phyloP scores from a whole-genome alignment of 2,329 filamentous ascomycete species.

The Paradendryphiella salina region DNA sequence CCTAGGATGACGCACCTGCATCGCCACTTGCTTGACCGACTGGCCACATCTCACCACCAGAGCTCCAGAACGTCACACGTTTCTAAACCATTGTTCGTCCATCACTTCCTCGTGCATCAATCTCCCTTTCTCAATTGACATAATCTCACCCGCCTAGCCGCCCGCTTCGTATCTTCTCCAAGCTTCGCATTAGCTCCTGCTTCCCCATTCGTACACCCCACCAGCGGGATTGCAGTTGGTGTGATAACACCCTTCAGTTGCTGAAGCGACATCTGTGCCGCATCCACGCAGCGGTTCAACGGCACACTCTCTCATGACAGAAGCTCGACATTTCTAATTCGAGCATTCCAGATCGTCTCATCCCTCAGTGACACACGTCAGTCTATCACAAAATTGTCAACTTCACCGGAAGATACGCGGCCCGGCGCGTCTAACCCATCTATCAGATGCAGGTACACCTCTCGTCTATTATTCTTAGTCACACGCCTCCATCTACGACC shows the following conservation, averaged over 20 bases:
- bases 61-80: conserved; percentile 18
- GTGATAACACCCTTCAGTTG: conserved; percentile 9
- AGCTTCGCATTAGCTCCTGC: conserved; percentile 8
- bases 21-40: conserved; percentile 15
- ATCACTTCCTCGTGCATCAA: not conserved
- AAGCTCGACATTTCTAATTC: conserved; percentile 31
- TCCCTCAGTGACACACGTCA: not conserved
- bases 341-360: conserved; percentile 9
- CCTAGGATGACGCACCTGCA: conserved; percentile 20
- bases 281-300: conserved; percentile 12
- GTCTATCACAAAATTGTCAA: not conserved
- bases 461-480: conserved; percentile 22
- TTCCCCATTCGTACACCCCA: conserved; percentile 19
- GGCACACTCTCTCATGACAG: conserved; percentile 10
- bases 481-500: not conserved
- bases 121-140: conserved; percentile 12
- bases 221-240: conserved; percentile 12
- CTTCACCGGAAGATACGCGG: conserved; percentile 9
- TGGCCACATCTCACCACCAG: conserved; percentile 8
- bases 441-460: conserved; percentile 24
- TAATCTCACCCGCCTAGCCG: conserved; percentile 41
- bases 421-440: conserved; percentile 19
- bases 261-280: conserved; percentile 15
- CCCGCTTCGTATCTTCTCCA: conserved; percentile 23
- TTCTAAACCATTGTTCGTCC: conserved; percentile 21